These are phyloP conservation scores for Quercus tomentella DNA, from an alignment of 331 rosid species.

Conservation along the genomic window DNA sequence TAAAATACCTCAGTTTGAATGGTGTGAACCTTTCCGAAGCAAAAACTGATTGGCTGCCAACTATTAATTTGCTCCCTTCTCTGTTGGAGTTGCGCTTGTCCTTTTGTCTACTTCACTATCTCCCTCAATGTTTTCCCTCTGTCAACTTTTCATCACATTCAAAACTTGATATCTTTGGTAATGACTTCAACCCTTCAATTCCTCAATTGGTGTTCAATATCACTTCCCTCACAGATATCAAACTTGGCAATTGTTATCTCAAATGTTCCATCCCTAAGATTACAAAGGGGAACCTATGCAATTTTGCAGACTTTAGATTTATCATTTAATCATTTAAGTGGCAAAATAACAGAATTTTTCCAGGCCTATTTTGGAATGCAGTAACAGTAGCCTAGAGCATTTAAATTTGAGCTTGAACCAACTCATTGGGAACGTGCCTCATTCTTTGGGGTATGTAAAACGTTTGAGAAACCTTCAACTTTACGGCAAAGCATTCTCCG, in stretches of 20 bases:
- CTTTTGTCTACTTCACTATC: background rate
- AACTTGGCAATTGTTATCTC: background rate
- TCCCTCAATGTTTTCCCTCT: conserved; percentile 14
- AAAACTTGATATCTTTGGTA: conserved; percentile 16
- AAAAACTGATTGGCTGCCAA: too few species aligned
- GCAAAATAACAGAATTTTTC: background rate
- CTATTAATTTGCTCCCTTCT: background rate
- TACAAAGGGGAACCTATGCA: conserved; percentile 11
- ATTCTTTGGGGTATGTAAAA: background rate
- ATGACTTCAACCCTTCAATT: conserved; percentile 1
- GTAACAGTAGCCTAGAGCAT: background rate
- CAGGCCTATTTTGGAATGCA: background rate
- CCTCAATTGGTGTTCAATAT: conserved; percentile 15
- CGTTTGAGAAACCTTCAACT: background rate
- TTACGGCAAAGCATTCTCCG: background rate
- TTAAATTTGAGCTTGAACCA: background rate
- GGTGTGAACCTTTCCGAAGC: rapidly evolving
- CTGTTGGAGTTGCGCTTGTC: too few species aligned
- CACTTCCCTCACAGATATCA: background rate
- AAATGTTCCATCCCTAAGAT: background rate
- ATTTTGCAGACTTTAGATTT: conserved; percentile 1
- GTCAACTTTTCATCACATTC: conserved; percentile 25
- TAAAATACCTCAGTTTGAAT: too few species aligned
- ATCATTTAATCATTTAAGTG: background rate
- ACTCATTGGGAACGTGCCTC: background rate